Evolutionary conservation across 768 basidiomycete genomes (phyloP), one percentile per base, ranked within the genome.

Genomic region (Cyathus striatus): DNA sequence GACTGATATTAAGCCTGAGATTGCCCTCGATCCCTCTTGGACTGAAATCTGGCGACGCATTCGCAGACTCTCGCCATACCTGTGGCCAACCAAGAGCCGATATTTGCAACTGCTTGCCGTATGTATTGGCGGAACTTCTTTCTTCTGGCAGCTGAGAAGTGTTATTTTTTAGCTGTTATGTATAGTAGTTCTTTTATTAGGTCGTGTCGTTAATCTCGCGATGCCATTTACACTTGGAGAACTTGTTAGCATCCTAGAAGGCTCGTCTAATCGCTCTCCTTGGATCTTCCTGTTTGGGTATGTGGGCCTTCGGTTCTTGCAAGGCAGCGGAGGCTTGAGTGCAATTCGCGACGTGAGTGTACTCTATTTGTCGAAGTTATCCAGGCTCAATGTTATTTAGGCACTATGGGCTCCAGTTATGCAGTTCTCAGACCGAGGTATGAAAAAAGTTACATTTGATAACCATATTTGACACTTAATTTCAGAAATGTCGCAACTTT

Each of bases 401-500:
- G 67, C 76, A 23, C 69, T 91, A 2, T 94, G 90, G 87, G 76
- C 84, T 2, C 89, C 91, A 1, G 86, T 98, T 33, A 86, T 91
- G 77, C 90, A 91, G 62, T 88, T 81, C 58, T 89, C 87, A 0
- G 90, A 94, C 56, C 67, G 83, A 53, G 78, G 78, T 76, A 49
- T 45, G 65, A 54, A 34, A n/a, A n/a, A n/a, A n/a, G n/a, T n/a
- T n/a, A n/a, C n/a, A n/a, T n/a, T n/a, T n/a, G n/a, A n/a, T n/a
- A n/a, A n/a, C n/a, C n/a, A n/a, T n/a, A n/a, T n/a, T n/a, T n/a
- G n/a, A n/a, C n/a, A n/a, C n/a, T n/a, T n/a, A n/a, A n/a, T n/a
- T n/a, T n/a, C n/a, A 83, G 88, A 90, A 62, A 93, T 95, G 90
- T 85, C 84, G 1, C 74, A 81, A 53, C 69, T 93, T 41, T 86